phyloP scores from a whole-genome alignment of 176 grass and related monocot species.

The Cenchrus americanus region DNA sequence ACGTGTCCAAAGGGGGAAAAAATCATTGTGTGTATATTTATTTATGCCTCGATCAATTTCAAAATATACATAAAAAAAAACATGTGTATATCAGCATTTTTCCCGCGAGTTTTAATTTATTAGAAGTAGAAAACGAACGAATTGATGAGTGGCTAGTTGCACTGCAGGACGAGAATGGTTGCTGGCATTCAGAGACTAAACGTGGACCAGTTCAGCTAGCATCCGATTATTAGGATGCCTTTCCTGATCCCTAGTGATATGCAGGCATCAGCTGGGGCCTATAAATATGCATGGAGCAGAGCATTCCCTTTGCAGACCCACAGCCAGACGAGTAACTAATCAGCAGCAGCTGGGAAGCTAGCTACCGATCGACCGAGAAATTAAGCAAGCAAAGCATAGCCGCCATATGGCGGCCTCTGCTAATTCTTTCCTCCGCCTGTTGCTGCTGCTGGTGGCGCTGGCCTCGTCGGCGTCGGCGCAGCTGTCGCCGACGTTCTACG shows the following conservation, averaged over 20 bases:
- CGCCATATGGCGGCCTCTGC: conserved; percentile 43
- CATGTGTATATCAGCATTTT: neutral
- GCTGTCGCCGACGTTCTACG: conserved; percentile 80
- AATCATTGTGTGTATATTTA: neutral
- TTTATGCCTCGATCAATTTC: too few species aligned
- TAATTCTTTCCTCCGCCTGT: neutral
- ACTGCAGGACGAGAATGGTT: neutral
- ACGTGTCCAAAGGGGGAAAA: neutral
- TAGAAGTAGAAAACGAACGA: too few species aligned
- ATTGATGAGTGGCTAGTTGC: neutral
- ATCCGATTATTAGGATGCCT: conserved; percentile 5
- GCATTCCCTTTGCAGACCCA: neutral
- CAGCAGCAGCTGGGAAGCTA: neutral
- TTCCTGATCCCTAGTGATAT: neutral
- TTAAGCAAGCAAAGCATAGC: neutral
- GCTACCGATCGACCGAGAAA: too few species aligned
- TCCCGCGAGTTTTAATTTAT: too few species aligned
- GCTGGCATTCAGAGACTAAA: conserved; percentile 25
- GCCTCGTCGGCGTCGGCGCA: conserved; percentile 47
- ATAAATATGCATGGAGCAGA: conserved; percentile 48
- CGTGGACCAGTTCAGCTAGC: neutral
- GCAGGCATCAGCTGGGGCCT: neutral
- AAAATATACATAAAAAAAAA: too few species aligned
- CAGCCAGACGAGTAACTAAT: neutral
- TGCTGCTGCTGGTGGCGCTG: conserved; percentile 36